Conservation (phyloP, 2,329 filamentous ascomycete species). For the Exophiala xenobiotica region DNA sequence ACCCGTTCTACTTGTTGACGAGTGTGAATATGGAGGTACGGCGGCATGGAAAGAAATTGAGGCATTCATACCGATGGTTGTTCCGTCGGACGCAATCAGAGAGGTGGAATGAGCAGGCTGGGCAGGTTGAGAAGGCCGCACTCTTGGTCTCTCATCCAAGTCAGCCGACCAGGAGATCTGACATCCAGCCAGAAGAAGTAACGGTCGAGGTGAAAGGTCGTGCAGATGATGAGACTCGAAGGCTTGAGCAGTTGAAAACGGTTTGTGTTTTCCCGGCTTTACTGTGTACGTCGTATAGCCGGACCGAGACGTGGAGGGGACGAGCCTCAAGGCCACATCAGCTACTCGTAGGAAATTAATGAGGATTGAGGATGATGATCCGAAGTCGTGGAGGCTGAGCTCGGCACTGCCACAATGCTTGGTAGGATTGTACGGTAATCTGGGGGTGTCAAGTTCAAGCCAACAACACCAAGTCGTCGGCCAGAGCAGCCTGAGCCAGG, state of each 20-base stretch:
- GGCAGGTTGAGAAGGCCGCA: neutral
- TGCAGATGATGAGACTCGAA: neutral
- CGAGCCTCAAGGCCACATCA: conserved; percentile 5
- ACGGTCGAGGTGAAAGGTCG: neutral
- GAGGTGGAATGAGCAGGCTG: neutral
- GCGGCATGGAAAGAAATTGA: neutral
- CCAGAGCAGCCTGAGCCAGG: neutral
- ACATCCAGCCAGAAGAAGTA: neutral
- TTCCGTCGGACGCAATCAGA: neutral
- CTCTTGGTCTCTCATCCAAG: neutral
- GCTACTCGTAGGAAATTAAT: too few species aligned
- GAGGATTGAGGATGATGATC: neutral
- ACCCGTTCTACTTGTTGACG: neutral
- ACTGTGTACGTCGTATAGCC: too few species aligned
- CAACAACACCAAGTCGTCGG: neutral
- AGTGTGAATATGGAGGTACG: neutral
- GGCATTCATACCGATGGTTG: neutral
- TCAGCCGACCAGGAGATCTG: neutral
- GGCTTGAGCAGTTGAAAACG: neutral
- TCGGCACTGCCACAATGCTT: neutral
- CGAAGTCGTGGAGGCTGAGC: neutral
- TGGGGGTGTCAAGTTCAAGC: neutral
- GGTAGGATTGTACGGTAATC: too few species aligned
- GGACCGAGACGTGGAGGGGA: neutral
- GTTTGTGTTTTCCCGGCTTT: too few species aligned